Base-by-base conservation (phyloP, 495 filamentous ascomycete genomes). In the Xylaria sp. region DNA sequence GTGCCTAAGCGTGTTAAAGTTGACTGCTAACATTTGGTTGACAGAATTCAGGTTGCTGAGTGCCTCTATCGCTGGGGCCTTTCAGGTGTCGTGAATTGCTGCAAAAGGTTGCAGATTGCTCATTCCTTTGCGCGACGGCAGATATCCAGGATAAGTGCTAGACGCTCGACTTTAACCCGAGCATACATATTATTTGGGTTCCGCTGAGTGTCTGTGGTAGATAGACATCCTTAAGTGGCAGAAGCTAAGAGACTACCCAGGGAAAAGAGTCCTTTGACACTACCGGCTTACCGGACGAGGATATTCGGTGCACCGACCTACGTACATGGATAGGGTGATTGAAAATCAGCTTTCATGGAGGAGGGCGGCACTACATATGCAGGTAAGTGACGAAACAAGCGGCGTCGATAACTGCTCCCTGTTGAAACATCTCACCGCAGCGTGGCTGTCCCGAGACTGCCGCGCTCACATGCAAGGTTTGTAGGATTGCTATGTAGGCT, bases 351-450 rank as follows among this genome's bases (percentile, higher is more conserved):
- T 11, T 62, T 43, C 21, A 44, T 37, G 59, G 59, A 35, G 58
- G n/a, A 61, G n/a, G 58, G 35, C 35, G 35, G 33, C 59, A 41
- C n/a, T 62, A 37, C 29, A 7, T 21, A 41, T 1, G 35, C 21
- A 44, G 37, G 33, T 21, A 35, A 21, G 37, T 44, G 59, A 62
- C 59, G 58, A 62, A 62, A 46, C n/a, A 63, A 46, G 21, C 14
- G 26, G 41, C 12, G 15, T 29, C 14, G 33, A 14, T 41, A 24
- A 63, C 21, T 24, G 31, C 12, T 46, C 24, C 61, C 15, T 48
- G 14, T 46, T 26, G 14, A 15, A 40, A n/a, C 21, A 48, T 63
- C 61, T 48, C 61, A 63, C 61, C 24, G 40, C 29, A 44, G 41
- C 41, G 9, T 63, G 61, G 61, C 41, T 63, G 15, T 29, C 61